A percentile compares a stretch with the other conserved stretches of the same genome.
These are phyloP conservation scores for Adansonia grandidieri DNA, from an alignment of 441 rosid genomes.

Conservation along the genomic window DNA sequence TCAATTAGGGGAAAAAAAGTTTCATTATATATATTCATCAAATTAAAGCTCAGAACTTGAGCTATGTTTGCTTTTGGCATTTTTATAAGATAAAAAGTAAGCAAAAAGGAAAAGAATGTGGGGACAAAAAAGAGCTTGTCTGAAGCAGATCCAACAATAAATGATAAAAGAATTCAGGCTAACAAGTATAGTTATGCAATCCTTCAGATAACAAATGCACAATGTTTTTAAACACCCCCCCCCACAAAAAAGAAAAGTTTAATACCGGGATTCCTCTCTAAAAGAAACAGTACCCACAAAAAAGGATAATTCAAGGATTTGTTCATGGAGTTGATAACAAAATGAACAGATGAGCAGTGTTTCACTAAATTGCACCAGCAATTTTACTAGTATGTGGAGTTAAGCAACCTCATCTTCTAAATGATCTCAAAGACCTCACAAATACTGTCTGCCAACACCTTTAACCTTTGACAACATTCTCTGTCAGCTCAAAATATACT, in stretches of 20 bases:
- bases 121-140: background rate
- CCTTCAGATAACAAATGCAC: background rate
- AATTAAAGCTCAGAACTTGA: background rate
- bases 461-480: slow-evolving; percentile 2
- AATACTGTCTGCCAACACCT: background rate
- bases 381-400: background rate
- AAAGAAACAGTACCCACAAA: background rate
- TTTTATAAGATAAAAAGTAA: background rate
- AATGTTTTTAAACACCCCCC: background rate
- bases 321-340: background rate
- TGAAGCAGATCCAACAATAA: background rate
- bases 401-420: background rate
- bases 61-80: background rate
- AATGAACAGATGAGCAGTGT: background rate
- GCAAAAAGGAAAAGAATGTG: background rate
- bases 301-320: background rate
- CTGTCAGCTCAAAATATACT: background rate
- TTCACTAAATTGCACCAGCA: background rate
- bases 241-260: too few relatives aligned
- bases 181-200: background rate
- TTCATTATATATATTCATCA: background rate
- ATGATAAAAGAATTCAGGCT: background rate
- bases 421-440: background rate
- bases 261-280: background rate
- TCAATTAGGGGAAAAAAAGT: background rate